phyloP scores from a whole-genome alignment of 768 basidiomycete genomes.

The Leucocoprinus leucothites region DNA sequence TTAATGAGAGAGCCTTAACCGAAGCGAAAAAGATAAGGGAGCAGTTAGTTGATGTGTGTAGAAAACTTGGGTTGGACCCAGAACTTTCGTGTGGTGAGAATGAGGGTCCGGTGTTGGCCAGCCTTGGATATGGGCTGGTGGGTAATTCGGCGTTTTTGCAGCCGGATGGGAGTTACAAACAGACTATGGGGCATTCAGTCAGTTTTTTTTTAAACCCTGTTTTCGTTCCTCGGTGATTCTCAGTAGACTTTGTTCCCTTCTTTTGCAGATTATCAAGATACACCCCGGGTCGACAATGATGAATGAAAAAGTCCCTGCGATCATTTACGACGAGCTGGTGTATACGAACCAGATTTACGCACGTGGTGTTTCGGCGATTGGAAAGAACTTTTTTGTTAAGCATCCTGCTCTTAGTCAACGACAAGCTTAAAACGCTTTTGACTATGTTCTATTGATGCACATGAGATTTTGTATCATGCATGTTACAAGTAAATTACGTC shows the following conservation, averaged over 20 bases:
- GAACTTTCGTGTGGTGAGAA: conserved; percentile 55
- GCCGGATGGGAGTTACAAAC: conserved; percentile 86
- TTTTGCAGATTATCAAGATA: conserved; percentile 68
- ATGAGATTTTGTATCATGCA: no score
- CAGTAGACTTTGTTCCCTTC: background rate
- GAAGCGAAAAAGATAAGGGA: conserved; percentile 78
- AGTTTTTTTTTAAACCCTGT: conserved; percentile 15
- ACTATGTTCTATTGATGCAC: no score
- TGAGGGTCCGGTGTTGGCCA: conserved; percentile 65
- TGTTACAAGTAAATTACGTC: background rate
- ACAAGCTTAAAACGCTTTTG: conserved; percentile 17
- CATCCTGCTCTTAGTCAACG: conserved; percentile 32
- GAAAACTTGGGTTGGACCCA: conserved; percentile 59
- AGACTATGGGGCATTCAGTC: conserved; percentile 68
- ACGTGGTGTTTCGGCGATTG: conserved; percentile 83
- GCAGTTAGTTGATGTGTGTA: conserved; percentile 71
- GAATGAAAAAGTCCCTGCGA: conserved; percentile 80
- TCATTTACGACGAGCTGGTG: conserved; percentile 93
- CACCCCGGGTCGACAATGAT: conserved; percentile 84
- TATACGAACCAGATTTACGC: conserved; percentile 86
- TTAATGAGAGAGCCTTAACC: conserved; percentile 78
- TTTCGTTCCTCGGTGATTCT: background rate
- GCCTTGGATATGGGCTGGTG: conserved; percentile 73
- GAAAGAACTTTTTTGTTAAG: conserved; percentile 44
- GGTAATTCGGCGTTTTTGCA: conserved; percentile 83